phyloP scores from a whole-genome alignment of 306 rosid genomes.

The Cicer chorassanicum region DNA sequence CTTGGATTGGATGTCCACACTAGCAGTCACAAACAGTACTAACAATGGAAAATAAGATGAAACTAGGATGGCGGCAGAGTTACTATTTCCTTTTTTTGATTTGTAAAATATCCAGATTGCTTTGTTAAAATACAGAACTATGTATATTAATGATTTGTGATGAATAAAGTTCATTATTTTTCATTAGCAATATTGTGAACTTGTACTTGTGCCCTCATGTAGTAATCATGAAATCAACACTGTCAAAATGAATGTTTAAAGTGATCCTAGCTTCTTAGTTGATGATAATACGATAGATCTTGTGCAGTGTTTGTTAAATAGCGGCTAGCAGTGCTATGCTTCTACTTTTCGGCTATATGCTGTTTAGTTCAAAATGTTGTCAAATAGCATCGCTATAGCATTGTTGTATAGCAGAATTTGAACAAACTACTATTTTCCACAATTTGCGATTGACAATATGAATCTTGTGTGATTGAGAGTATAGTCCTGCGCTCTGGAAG shows the following conservation, averaged over 20 bases:
- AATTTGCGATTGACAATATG: no score
- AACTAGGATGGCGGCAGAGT: conserved; percentile 14
- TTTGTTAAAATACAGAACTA: conserved; percentile 11
- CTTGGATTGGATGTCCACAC: conserved; percentile 1
- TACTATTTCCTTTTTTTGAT: conserved; percentile 22
- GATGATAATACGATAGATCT: neutral
- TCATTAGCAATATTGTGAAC: conserved; percentile 9
- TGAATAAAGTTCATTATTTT: conserved; percentile 13
- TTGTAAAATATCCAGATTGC: conserved; percentile 4
- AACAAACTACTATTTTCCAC: no score
- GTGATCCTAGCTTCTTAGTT: neutral
- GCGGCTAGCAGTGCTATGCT: no score
- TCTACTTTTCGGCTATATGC: no score
- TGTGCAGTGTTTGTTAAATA: neutral
- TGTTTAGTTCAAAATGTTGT: no score
- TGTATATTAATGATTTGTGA: conserved; percentile 14
- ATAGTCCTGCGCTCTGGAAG: neutral
- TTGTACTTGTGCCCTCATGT: neutral
- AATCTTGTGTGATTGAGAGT: neutral
- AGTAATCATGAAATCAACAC: conserved; percentile 4
- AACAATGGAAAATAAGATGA: conserved; percentile 14
- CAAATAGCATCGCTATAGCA: no score
- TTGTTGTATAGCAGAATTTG: no score
- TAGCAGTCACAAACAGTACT: neutral
- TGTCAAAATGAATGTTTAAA: conserved; percentile 8